Conservation (phyloP, 129 eudicot species). For the Smallanthus sonchifolius region DNA sequence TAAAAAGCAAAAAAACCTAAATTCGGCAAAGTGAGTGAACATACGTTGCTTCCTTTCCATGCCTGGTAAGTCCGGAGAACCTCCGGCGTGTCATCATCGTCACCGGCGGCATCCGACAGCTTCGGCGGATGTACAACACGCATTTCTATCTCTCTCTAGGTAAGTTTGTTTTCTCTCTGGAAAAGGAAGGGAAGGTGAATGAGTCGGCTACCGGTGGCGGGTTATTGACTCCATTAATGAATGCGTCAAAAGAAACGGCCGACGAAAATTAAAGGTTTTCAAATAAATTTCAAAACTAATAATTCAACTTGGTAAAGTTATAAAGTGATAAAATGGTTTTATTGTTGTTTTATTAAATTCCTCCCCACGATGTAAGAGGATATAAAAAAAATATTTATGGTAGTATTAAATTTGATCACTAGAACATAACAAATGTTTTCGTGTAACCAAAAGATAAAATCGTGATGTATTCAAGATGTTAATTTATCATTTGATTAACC, state of each 20-base stretch:
- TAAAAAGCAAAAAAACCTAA: background rate
- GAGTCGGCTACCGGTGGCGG: slow-evolving; percentile 22
- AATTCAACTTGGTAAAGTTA: background rate
- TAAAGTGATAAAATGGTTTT: background rate
- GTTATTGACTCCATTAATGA: slow-evolving; percentile 28
- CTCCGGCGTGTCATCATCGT: slow-evolving; percentile 27
- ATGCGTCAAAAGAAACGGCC: slow-evolving; percentile 33
- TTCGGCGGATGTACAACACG: slow-evolving; percentile 48
- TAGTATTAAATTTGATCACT: too few relatives aligned
- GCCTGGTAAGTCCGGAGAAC: slow-evolving; percentile 44
- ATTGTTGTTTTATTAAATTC: background rate
- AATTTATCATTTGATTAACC: too few relatives aligned
- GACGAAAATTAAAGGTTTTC: background rate
- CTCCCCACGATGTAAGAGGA: too few relatives aligned
- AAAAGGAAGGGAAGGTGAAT: slow-evolving; percentile 19
- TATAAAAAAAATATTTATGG: too few relatives aligned
- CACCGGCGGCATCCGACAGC: slow-evolving; percentile 26
- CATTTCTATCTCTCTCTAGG: slow-evolving; percentile 33
- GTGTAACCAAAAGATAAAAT: too few relatives aligned
- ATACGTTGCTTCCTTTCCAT: slow-evolving; percentile 68
- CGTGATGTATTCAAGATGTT: too few relatives aligned
- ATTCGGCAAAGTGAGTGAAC: background rate
- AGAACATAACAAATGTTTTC: too few relatives aligned
- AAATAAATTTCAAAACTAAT: background rate
- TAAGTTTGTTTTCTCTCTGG: slow-evolving; percentile 12